Evolutionary conservation across 305 asterid species (phyloP), one percentile per base, ranked within the genome.

Genomic region (Fraxinus albicans): DNA sequence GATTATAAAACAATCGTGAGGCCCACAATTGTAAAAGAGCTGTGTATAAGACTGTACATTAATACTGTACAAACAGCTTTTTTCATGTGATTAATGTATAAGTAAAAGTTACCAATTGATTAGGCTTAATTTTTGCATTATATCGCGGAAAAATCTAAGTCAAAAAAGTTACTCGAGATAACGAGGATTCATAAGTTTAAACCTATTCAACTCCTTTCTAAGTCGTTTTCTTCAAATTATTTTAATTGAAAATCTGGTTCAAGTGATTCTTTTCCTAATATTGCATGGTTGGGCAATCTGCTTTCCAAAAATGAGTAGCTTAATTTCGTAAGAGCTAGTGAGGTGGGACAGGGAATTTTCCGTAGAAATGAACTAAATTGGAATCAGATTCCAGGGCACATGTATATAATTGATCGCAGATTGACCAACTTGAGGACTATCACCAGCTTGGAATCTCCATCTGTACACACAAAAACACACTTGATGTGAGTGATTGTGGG

Each of bases 351-450:
- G 36, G n/a, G 74, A 67, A 67, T 67, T 27, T 67, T 67, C 25
- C 74, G 74, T 67, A 67, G 74, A 67, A 67, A 67, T 27, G 74
- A 67, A 67, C 36, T 27, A 12, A 44, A 55, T n/a, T 67, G 74
- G 74, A 67, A 67, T 67, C 74, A 27, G 74, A 67, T 67, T 67
- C 74, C 74, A 67, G 19, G 74, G 74, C 74, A 67, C 74, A 27
- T 67, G 74, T 67, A 25, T 10, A 67, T 67, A 35, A 67, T 67
- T 67, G n/a, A 67, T n/a, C 74, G 10, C 19, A 67, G 36, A 27
- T 27, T 15, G 73, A 13, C 17, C 73, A 65, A 2, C 34, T 6
- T 25, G 73, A 65, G 73, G 13, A 19, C 70, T n/a, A 63, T 63
- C 34, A 23, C 33, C 34, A 7, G 7, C 34, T 25, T 25, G 73